Evolutionary conservation across 2,329 filamentous ascomycete genomes (phyloP), one percentile per base, ranked within the genome.

Genomic region (Penicillium sp.): DNA sequence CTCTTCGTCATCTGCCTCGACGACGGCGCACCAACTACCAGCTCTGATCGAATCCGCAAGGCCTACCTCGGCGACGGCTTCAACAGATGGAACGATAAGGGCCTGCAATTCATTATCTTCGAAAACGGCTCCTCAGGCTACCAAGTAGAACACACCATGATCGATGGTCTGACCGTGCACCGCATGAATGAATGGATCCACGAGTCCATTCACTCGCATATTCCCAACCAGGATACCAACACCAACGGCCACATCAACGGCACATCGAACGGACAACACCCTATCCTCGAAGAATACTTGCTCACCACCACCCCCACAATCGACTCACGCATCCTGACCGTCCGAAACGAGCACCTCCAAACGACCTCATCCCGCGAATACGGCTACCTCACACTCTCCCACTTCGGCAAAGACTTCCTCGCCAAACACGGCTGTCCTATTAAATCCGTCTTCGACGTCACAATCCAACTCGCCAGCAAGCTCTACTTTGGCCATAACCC

Each of bases 61-160:
- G 51, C 51, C 11, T 53, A 53, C 25, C 51, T 53, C 22, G 51
- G 51, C 51, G 37, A 53, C 35, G 51, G 51, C 19, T 53, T 53
- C 35, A 53, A 53, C 35, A 30, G 51, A 16, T 53, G 51, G 51
- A 53, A 53, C 51, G 51, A 53, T 19, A 53, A 53, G 37, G 51
- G 51, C 8, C 35, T 53, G 6, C 51, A 53, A 19, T 53, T 53
- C 51, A 42, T 38, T 3, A n/a, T 53, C 25, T 40, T 40, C 13
- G 51, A 53, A 19, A 53, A 53, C 35, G 51, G 51, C 14, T 42
- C 33, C 19, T 53, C 51, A 10, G 51, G 51, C 13, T 53, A 53
- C 25, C 51, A 53, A n/a, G 51, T 53, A 2, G 51, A 53, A n/a
- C 51, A 53, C 37, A 26, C 51, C 6, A 53, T 53, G 51, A 53